phyloP scores from a whole-genome alignment of 2,329 filamentous ascomycete genomes.

The Neocucurbitaria cava region DNA sequence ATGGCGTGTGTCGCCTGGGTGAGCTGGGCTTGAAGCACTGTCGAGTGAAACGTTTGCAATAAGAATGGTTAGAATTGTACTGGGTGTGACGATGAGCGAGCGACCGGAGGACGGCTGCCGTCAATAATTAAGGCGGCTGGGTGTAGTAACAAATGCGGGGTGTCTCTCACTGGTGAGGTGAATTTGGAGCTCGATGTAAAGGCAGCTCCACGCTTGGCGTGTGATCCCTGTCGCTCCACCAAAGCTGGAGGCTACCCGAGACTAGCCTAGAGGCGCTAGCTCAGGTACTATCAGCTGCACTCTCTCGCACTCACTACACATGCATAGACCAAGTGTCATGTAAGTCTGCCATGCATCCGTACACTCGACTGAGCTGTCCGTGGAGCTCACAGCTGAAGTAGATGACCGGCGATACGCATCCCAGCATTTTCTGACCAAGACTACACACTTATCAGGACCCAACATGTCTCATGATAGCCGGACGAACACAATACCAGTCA shows the following conservation, averaged over 20 bases:
- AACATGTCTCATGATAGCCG: constrained; percentile 23
- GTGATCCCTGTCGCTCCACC: constrained; percentile 9
- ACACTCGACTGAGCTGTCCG: too few species aligned
- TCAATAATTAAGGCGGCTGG: not conserved
- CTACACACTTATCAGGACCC: not conserved
- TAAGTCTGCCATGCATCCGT: too few species aligned
- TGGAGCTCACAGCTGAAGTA: too few species aligned
- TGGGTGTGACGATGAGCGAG: not conserved
- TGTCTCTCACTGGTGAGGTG: constrained; percentile 2
- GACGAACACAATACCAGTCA: constrained; percentile 70
- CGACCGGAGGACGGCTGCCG: too few species aligned
- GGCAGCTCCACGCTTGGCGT: constrained; percentile 12
- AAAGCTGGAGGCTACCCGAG: not conserved
- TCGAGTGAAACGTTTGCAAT: not conserved
- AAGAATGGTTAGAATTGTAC: not conserved
- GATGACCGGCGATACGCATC: too few species aligned
- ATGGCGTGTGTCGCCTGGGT: constrained; percentile 39
- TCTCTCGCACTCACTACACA: not conserved
- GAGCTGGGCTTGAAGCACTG: constrained; percentile 3
- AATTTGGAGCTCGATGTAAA: constrained; percentile 17
- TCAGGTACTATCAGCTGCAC: constrained; percentile 12
- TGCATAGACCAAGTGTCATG: not conserved
- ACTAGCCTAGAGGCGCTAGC: constrained; percentile 14
- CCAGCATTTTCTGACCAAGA: not conserved
- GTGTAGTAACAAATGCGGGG: not conserved